A percentile compares a stretch with the other conserved stretches of the same genome.
These are phyloP conservation scores for Penicillium coprophilum DNA, from an alignment of 495 filamentous ascomycete genomes.

Conservation along the genomic window DNA sequence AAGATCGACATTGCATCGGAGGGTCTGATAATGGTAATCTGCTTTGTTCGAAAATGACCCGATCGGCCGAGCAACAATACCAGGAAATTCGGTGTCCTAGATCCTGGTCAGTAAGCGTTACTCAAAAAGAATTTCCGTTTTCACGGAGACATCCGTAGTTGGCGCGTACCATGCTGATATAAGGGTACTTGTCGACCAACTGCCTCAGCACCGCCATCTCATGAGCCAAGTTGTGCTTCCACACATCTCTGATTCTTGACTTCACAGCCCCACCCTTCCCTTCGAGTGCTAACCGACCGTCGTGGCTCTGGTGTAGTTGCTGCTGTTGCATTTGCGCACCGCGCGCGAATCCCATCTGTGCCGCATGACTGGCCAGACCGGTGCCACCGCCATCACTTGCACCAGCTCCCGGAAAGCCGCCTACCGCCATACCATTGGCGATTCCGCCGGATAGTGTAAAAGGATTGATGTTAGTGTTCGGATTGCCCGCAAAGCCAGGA, in stretches of 20 bases:
- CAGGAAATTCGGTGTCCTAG: slow-evolving; percentile 97
- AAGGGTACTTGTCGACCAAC: slow-evolving; percentile 85
- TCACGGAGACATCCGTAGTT: not conserved
- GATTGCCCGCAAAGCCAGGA: slow-evolving; percentile 59
- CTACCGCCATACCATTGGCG: slow-evolving; percentile 53
- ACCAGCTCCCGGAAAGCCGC: slow-evolving; percentile 56
- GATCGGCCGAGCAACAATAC: slow-evolving; percentile 92
- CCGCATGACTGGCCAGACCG: slow-evolving; percentile 85
- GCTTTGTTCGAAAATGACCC: slow-evolving; percentile 90
- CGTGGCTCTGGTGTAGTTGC: slow-evolving; percentile 55
- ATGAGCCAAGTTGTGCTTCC: slow-evolving; percentile 85
- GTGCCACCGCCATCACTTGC: slow-evolving; percentile 68
- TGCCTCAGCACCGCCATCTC: slow-evolving; percentile 80
- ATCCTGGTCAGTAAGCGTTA: slow-evolving; percentile 1
- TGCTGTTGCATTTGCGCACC: slow-evolving; percentile 71
- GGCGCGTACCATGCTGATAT: slow-evolving; percentile 85
- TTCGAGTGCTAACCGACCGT: slow-evolving; percentile 46
- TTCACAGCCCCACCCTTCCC: slow-evolving; percentile 52
- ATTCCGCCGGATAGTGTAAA: slow-evolving; percentile 58
- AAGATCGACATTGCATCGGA: slow-evolving; percentile 95
- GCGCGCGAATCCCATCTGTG: slow-evolving; percentile 80
- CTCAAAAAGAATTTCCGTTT: not conserved
- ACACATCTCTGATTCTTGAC: slow-evolving; percentile 88
- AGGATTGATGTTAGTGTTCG: slow-evolving; percentile 65
- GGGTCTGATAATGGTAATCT: slow-evolving; percentile 97